Evolutionary conservation across 2,329 filamentous ascomycete species (phyloP).

Genomic region (Escovopsis sp.): DNA sequence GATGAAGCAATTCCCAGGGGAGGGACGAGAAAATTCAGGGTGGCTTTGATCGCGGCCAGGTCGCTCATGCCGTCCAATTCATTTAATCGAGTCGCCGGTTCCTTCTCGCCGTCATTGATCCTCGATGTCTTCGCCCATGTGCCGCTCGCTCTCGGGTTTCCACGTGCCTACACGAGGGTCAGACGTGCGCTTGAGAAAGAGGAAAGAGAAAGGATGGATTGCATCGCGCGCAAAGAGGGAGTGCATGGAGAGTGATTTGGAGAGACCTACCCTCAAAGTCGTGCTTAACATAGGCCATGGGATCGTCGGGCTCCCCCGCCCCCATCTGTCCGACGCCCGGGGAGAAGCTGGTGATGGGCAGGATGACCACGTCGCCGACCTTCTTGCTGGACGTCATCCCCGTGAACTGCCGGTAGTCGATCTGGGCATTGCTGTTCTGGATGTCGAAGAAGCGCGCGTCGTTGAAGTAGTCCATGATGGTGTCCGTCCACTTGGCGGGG

Average conservation of each 20-base stretch:
- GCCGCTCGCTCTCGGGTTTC: conserved; percentile 58
- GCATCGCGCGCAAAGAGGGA: neutral
- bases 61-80: too few species aligned
- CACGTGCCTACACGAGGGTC: conserved; percentile 41
- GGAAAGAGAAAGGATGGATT: too few species aligned
- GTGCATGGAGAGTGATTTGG: conserved; percentile 7
- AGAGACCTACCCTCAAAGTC: conserved; percentile 67
- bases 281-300: conserved; percentile 96
- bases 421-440: conserved; percentile 50
- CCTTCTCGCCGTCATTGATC: conserved; percentile 1
- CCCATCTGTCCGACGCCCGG: conserved; percentile 91
- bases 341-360: conserved; percentile 95
- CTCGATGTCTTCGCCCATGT: conserved; percentile 40
- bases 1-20: too few species aligned
- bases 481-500: conserved; percentile 87
- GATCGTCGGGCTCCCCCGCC: conserved; percentile 72
- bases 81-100: neutral
- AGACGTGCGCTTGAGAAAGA: too few species aligned
- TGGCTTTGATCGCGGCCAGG: too few species aligned
- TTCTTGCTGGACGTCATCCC: conserved; percentile 71
- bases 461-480: conserved; percentile 86
- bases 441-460: conserved; percentile 79
- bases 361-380: conserved; percentile 80
- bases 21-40: neutral
- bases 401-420: conserved; percentile 81